Evolutionary conservation across 371 early-diverging fungal species (phyloP).

Genomic region (Mortierella sp.): DNA sequence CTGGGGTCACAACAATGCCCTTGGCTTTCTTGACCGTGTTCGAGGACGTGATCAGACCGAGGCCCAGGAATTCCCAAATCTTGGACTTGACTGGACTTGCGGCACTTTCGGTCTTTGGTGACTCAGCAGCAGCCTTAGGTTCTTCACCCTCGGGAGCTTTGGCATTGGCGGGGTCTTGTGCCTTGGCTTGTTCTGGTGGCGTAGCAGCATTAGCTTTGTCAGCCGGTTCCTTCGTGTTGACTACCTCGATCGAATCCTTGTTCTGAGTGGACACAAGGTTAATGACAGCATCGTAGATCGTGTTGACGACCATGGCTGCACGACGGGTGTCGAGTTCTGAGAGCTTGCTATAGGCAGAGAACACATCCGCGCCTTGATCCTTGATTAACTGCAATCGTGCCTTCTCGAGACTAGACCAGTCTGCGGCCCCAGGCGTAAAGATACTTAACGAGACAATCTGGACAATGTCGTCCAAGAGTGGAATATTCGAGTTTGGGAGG

Average conservation of each 20-base stretch:
- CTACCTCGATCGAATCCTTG: constrained; percentile 19
- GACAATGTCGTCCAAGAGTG: constrained; percentile 36
- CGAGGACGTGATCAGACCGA: constrained; percentile 42
- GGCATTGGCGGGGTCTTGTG: too few species aligned
- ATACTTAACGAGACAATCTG: constrained; percentile 31
- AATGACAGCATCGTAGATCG: constrained; percentile 44
- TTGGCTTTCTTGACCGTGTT: constrained; percentile 34
- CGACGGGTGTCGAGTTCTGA: constrained; percentile 26
- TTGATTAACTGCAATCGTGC: constrained; percentile 36
- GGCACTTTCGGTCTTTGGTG: too few species aligned
- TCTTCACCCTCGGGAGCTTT: too few species aligned
- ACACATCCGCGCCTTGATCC: constrained; percentile 30
- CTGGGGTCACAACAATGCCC: constrained; percentile 22
- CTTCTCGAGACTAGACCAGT: constrained; percentile 46
- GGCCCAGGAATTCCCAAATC: constrained; percentile 39
- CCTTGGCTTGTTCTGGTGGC: too few species aligned
- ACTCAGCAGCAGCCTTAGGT: too few species aligned
- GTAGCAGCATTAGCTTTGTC: too few species aligned
- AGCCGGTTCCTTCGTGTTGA: background rate
- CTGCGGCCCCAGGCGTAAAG: constrained; percentile 25
- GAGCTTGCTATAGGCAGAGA: constrained; percentile 17
- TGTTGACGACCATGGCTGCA: constrained; percentile 25
- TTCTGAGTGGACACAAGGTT: constrained; percentile 24
- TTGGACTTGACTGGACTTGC: too few species aligned
- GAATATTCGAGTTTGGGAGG: constrained; percentile 13